A percentile compares a stretch with the other conserved stretches of the same genome.
Conservation (phyloP, 2,329 filamentous ascomycete genomes). For the Diaporthe sp. region DNA sequence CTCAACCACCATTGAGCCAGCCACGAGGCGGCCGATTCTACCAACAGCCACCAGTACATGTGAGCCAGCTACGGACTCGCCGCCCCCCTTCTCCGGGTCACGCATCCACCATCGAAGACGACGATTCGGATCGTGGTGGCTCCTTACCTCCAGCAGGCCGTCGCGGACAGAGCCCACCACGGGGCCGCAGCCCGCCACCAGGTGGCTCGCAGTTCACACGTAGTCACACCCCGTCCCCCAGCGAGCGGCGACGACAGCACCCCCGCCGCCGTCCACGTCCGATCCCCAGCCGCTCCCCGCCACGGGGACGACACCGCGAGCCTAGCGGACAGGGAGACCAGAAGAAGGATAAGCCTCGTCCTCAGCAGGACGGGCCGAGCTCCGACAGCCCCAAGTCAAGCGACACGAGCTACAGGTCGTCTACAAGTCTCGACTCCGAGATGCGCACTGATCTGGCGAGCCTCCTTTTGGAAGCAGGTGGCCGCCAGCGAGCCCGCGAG, state of each 20-base stretch:
- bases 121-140: conserved; percentile 13
- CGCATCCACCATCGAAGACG: conserved; percentile 26
- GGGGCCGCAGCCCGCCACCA: conserved; percentile 2
- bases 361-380: neutral
- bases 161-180: neutral
- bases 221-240: neutral
- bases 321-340: neutral
- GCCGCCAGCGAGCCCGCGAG: conserved; percentile 5
- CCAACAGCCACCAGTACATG: neutral
- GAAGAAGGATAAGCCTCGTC: neutral
- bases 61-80: neutral
- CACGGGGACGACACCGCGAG: neutral
- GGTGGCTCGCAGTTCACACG: neutral
- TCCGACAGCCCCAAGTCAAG: neutral
- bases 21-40: neutral
- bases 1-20: neutral
- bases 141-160: neutral
- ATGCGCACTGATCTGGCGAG: conserved; percentile 8
- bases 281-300: neutral
- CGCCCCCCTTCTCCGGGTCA: conserved; percentile 20
- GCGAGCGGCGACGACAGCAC: neutral
- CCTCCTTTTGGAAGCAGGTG: neutral
- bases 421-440: conserved; percentile 18
- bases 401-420: conserved; percentile 19
- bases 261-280: neutral